Conservation (phyloP, 2,329 filamentous ascomycete genomes). For the Pestalotiopsis sp. region DNA sequence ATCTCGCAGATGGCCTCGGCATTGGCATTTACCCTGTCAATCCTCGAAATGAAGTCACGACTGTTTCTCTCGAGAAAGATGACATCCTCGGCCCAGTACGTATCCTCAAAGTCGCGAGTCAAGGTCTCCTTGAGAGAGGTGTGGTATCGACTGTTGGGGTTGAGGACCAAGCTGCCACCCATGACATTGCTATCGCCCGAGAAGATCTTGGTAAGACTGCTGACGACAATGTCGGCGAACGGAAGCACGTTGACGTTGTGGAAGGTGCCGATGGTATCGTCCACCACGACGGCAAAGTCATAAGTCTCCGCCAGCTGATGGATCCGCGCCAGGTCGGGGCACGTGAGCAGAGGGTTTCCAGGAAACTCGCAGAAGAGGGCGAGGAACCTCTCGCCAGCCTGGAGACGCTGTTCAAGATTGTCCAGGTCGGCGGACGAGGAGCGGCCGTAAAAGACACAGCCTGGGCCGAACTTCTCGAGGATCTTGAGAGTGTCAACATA, state of each 20-base stretch:
- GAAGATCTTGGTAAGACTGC: constrained; percentile 95
- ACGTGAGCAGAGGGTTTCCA: constrained; percentile 84
- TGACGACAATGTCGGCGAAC: constrained; percentile 88
- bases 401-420: constrained; percentile 74
- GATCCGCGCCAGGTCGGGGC: constrained; percentile 84
- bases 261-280: constrained; percentile 96
- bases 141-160: constrained; percentile 73
- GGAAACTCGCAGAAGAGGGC: constrained; percentile 95
- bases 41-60: constrained; percentile 82
- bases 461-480: constrained; percentile 89
- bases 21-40: constrained; percentile 83
- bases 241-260: constrained; percentile 93
- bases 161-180: constrained; percentile 76
- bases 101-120: constrained; percentile 75
- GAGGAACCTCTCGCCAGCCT: constrained; percentile 74
- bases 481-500: constrained; percentile 98
- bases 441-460: constrained; percentile 84
- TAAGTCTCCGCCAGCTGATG: constrained; percentile 77
- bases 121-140: constrained; percentile 67
- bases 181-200: constrained; percentile 98
- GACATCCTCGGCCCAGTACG: constrained; percentile 91
- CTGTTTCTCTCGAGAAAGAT: constrained; percentile 97
- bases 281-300: constrained; percentile 87
- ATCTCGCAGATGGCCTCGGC: constrained; percentile 81
- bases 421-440: constrained; percentile 79